Evolutionary conservation across 1,284 basidiomycete species (phyloP).

Genomic region (Volvariella surrecta): DNA sequence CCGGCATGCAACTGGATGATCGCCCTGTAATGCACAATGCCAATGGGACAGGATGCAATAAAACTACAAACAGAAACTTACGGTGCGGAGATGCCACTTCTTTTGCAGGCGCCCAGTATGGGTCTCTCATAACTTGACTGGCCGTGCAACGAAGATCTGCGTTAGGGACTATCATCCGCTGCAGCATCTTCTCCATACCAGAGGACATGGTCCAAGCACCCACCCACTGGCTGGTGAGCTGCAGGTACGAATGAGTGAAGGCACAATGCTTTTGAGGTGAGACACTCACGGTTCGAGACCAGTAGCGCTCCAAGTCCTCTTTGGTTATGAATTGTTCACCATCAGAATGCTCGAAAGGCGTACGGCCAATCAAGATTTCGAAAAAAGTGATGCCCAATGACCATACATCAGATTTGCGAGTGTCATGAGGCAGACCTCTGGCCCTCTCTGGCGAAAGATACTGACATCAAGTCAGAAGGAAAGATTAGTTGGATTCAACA

Average conservation of each 20-base stretch:
- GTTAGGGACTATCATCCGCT: constrained; percentile 71
- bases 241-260: constrained; percentile 5
- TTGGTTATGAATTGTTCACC: constrained; percentile 78
- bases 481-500: neutral
- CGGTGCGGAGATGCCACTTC: constrained; percentile 22
- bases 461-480: constrained; percentile 28
- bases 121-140: constrained; percentile 52
- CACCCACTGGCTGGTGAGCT: constrained; percentile 80
- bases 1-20: constrained; percentile 43
- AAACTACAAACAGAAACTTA: constrained; percentile 14
- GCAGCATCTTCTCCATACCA: constrained; percentile 55
- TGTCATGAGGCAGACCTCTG: constrained; percentile 80
- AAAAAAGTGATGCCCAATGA: constrained; percentile 89
- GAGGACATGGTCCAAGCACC: constrained; percentile 70
- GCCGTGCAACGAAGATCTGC: constrained; percentile 66
- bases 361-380: constrained; percentile 84
- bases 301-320: constrained; percentile 78
- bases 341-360: constrained; percentile 83
- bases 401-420: constrained; percentile 89
- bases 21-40: too few relatives aligned
- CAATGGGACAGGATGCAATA: constrained; percentile 8
- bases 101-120: constrained; percentile 48
- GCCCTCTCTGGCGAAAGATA: constrained; percentile 88
- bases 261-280: neutral
- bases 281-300: constrained; percentile 60